These are phyloP conservation scores for Leccinum subrobustum DNA, from an alignment of 1,284 basidiomycete genomes.

Conservation along the genomic window DNA sequence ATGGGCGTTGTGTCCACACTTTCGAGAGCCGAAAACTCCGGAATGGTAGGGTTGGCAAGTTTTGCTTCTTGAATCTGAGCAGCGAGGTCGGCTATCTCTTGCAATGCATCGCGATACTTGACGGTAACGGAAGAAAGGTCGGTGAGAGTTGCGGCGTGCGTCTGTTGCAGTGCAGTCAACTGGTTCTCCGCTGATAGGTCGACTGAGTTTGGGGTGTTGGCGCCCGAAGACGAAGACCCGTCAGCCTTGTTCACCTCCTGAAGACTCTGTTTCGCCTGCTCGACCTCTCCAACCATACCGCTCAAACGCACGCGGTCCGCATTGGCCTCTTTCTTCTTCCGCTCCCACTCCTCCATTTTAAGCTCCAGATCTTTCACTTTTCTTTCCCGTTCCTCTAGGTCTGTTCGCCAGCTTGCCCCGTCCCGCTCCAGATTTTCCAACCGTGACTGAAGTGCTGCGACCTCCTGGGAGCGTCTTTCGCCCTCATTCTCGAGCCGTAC, in stretches of 20 bases:
- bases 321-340: constrained; percentile 61
- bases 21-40: no score
- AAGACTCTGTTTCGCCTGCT: constrained; percentile 63
- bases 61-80: constrained; percentile 71
- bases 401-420: constrained; percentile 71
- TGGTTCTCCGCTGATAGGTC: constrained; percentile 52
- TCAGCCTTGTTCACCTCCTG: constrained; percentile 40
- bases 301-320: constrained; percentile 66
- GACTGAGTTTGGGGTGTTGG: constrained; percentile 27
- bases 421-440: constrained; percentile 70
- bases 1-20: no score
- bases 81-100: constrained; percentile 84
- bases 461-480: constrained; percentile 65
- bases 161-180: constrained; percentile 67
- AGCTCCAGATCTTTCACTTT: constrained; percentile 73
- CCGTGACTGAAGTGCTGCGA: constrained; percentile 69
- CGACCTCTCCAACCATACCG: constrained; percentile 67
- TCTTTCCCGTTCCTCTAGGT: constrained; percentile 79
- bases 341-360: constrained; percentile 75
- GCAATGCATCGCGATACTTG: constrained; percentile 87
- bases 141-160: constrained; percentile 73
- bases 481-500: constrained; percentile 79
- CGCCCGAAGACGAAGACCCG: constrained; percentile 30
- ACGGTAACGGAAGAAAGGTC: constrained; percentile 76
- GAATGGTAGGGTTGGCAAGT: no score